A percentile compares a stretch with the other conserved stretches of the same genome.
phyloP scores from a whole-genome alignment of 768 basidiomycete genomes.

The Pleurotus eryngii region DNA sequence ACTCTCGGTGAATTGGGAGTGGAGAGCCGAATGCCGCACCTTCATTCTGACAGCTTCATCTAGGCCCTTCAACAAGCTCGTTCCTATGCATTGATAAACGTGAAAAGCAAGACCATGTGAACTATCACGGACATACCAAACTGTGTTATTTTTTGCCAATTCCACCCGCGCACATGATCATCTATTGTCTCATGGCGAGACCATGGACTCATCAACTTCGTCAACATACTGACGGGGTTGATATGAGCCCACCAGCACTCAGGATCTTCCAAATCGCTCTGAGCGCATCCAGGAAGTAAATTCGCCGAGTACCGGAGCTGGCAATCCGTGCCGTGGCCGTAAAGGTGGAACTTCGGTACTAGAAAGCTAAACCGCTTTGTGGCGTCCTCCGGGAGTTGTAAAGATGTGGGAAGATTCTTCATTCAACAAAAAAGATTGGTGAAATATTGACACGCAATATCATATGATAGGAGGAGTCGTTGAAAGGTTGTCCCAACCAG shows the following conservation, averaged over 20 bases:
- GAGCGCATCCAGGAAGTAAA: slow-evolving; percentile 22
- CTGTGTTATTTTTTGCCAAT: slow-evolving; percentile 12
- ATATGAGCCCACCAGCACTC: slow-evolving; percentile 20
- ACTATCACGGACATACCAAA: background rate
- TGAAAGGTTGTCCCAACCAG: background rate
- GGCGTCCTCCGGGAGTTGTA: background rate
- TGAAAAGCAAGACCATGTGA: background rate
- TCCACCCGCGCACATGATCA: slow-evolving; percentile 20
- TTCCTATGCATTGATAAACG: background rate
- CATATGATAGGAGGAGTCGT: background rate
- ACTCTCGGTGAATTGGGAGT: no score
- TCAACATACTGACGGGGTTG: slow-evolving; percentile 20
- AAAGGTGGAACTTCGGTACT: slow-evolving; percentile 2
- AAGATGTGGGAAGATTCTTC: background rate
- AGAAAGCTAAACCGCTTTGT: background rate
- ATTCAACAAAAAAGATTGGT: background rate
- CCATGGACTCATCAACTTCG: slow-evolving; percentile 23
- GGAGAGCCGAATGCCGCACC: no score
- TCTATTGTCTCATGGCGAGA: slow-evolving; percentile 23
- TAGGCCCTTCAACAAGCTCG: background rate
- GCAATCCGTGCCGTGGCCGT: slow-evolving; percentile 11
- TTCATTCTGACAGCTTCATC: background rate
- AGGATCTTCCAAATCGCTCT: slow-evolving; percentile 20
- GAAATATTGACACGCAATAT: no score
- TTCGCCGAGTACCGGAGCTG: slow-evolving; percentile 10